Evolutionary conservation across 2,329 filamentous ascomycete species (phyloP).

Genomic region (Pseudogymnoascus sp.): DNA sequence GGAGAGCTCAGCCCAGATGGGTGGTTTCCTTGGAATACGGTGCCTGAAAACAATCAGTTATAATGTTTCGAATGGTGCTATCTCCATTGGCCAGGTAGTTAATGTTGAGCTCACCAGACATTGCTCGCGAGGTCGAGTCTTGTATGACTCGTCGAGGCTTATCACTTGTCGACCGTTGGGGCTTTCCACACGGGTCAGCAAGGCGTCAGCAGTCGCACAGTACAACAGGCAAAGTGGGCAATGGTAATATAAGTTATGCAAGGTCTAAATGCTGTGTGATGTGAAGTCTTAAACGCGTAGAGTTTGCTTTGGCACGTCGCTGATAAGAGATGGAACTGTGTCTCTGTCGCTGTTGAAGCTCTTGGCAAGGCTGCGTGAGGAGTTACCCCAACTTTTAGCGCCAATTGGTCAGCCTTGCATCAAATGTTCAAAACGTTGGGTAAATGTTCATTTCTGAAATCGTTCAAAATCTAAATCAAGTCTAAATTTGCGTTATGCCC

Average conservation of each 20-base stretch:
- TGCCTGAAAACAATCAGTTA: background rate
- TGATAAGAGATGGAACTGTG: conserved; percentile 4
- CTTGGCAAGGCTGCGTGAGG: conserved; percentile 6
- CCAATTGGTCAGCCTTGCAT: conserved; percentile 4
- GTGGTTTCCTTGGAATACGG: background rate
- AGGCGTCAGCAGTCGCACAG: background rate
- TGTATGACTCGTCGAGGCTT: conserved; percentile 5
- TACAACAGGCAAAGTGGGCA: background rate
- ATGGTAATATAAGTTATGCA: background rate
- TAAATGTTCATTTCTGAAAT: background rate
- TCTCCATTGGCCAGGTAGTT: background rate
- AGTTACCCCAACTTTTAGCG: conserved; percentile 9
- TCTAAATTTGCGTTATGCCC: conserved; percentile 2
- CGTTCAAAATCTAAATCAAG: conserved; percentile 1
- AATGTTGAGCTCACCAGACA: conserved; percentile 1
- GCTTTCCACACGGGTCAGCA: background rate
- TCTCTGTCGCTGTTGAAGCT: background rate
- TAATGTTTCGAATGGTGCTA: background rate
- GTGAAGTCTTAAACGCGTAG: background rate
- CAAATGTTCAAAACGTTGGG: background rate
- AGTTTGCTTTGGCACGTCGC: conserved; percentile 1
- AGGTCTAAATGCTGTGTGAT: background rate
- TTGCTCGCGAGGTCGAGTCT: background rate
- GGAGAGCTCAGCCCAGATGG: background rate
- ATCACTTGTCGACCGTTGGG: background rate